These are phyloP conservation scores for Lablab purpureus DNA, from an alignment of 306 rosid species.

Conservation along the genomic window DNA sequence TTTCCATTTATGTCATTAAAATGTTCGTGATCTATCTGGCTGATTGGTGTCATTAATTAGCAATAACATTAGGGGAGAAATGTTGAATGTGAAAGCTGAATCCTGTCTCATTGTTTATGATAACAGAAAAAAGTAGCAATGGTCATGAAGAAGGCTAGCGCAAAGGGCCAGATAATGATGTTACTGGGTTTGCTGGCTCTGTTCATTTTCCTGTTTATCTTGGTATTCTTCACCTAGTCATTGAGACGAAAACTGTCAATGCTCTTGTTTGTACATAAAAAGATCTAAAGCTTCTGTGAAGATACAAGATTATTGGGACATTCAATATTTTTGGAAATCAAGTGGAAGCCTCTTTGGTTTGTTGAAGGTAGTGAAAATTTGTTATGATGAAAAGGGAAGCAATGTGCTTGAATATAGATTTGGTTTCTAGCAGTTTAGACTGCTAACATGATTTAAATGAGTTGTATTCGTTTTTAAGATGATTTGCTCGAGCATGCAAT, in stretches of 20 bases:
- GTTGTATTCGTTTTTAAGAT: slow-evolving; percentile 28
- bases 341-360: slow-evolving; percentile 38
- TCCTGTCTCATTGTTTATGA: slow-evolving; percentile 24
- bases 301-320: slow-evolving; percentile 43
- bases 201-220: slow-evolving; percentile 85
- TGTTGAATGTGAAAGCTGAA: slow-evolving; percentile 38
- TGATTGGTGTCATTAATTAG: slow-evolving; percentile 6
- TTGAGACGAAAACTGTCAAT: slow-evolving; percentile 27
- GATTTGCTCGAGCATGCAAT: not conserved
- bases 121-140: slow-evolving; percentile 93
- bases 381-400: slow-evolving; percentile 39
- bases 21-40: slow-evolving; percentile 32
- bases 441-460: slow-evolving; percentile 21
- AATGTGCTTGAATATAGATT: slow-evolving; percentile 32
- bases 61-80: not conserved
- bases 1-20: slow-evolving; percentile 26
- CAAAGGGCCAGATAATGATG: slow-evolving; percentile 93
- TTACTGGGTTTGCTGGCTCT: slow-evolving; percentile 78
- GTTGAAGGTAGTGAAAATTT: slow-evolving; percentile 23
- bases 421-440: slow-evolving; percentile 45
- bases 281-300: slow-evolving; percentile 27
- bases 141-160: slow-evolving; percentile 96
- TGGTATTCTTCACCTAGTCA: slow-evolving; percentile 87
- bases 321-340: slow-evolving; percentile 7
- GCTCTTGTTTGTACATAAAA: slow-evolving; percentile 44